These are phyloP conservation scores for Claviceps digitariae DNA, from an alignment of 2,329 filamentous ascomycete species.

Conservation along the genomic window DNA sequence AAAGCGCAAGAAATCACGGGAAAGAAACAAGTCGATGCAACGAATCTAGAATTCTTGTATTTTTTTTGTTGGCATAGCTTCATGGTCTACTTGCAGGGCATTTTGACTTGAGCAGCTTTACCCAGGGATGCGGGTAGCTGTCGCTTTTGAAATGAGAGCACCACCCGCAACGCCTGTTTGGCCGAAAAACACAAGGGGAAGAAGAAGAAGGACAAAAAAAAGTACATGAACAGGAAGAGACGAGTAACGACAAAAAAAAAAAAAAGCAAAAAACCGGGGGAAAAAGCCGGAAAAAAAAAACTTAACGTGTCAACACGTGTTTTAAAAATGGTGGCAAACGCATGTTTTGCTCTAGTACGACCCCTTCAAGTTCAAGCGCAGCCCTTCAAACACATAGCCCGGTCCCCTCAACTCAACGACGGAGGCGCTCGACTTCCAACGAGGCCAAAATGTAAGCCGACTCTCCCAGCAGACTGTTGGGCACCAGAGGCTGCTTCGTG, in stretches of 20 bases:
- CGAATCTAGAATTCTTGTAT: background rate
- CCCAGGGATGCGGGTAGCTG: background rate
- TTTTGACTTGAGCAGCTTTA: too few relatives aligned
- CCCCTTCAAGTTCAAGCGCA: background rate
- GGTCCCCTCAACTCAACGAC: background rate
- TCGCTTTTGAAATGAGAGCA: background rate
- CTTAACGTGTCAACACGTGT: too few relatives aligned
- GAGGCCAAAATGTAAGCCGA: constrained; percentile 24
- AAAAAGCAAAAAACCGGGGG: background rate
- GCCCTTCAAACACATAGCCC: too few relatives aligned
- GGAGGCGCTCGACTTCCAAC: constrained; percentile 19
- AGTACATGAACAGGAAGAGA: too few relatives aligned
- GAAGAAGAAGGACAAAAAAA: too few relatives aligned
- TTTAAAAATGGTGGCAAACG: too few relatives aligned
- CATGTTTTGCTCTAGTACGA: too few relatives aligned
- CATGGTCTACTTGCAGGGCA: too few relatives aligned
- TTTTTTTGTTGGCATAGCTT: too few relatives aligned
- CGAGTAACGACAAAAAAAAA: background rate
- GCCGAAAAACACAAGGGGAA: background rate
- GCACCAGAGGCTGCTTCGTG: constrained; percentile 18
- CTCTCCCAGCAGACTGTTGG: constrained; percentile 25
- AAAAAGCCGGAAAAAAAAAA: too few relatives aligned
- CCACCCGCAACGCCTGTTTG: background rate
- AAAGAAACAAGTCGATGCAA: too few relatives aligned
- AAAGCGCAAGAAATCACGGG: too few relatives aligned